Evolutionary conservation across 768 basidiomycete genomes (phyloP), one percentile per base, ranked within the genome.

Genomic region (Xerocomellus amylosporus): DNA sequence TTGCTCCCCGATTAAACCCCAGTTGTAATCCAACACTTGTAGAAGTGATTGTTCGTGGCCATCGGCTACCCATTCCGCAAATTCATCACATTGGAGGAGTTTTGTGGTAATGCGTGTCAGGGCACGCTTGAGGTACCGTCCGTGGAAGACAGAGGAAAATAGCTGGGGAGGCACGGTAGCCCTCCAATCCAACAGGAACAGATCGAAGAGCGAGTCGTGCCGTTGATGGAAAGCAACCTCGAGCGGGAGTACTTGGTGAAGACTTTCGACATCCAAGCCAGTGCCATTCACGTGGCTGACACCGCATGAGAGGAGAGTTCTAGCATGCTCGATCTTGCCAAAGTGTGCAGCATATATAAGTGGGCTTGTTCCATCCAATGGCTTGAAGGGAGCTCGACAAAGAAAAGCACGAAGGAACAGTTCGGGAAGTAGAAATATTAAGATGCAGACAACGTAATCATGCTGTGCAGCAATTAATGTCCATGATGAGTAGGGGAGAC

Each of bases 341-440:
- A 47, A 46, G 8, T 51, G 43, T 5, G 54, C 34, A 9, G 54
- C 54, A 38, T 61, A 61, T 17, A 61, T 28, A 1, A 60, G 51
- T 0, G 60, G 54, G 5, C 45, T 57, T 2, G 57, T 63, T n/a
- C 55, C 38, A 3, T 28, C 37, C 14, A 22, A 33, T 22, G 37
- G 5, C n/a, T 40, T 42, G 46, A 53, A 42, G n/a, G 39, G 39
- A 9, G 34, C 31, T 22, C 12, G 47, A n/a, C 17, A 34, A 22
- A 54, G 47, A n/a, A 50, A 58, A 10, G 40, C 19, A 8, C 4
- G n/a, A 8, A 58, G 43, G 5, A 37, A 49, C 22, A 31, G 3
- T 15, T 45, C 38, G 7, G 56, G 56, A 19, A 36, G 31, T 7
- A n/a, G 14, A 5, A 41, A 24, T 5, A 43, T 28, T 8, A 51